Conservation (phyloP, 2,329 filamentous ascomycete genomes). For the Pseudogymnoascus sp. region DNA sequence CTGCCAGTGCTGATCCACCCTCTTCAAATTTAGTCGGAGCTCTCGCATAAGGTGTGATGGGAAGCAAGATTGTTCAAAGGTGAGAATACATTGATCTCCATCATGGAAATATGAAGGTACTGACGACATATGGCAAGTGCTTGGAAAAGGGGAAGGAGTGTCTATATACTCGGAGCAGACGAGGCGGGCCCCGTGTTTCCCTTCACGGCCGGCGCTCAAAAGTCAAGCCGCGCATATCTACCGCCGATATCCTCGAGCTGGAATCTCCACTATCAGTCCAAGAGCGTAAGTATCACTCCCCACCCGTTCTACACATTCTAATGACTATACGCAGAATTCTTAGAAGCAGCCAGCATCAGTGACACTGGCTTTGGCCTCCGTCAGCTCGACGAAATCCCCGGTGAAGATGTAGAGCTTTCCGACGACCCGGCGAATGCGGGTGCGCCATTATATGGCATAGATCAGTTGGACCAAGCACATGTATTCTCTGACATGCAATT, state of each 20-base stretch:
- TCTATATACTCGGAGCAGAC: constrained; percentile 23
- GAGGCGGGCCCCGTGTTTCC: constrained; percentile 23
- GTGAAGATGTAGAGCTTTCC: constrained; percentile 37
- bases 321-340: constrained; percentile 11
- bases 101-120: constrained; percentile 9
- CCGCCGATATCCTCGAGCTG: constrained; percentile 16
- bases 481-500: not conserved
- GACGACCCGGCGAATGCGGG: constrained; percentile 17
- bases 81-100: constrained; percentile 22
- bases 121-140: constrained; percentile 20
- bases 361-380: constrained; percentile 41
- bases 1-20: constrained; percentile 9
- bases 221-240: not conserved
- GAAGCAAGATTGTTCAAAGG: constrained; percentile 35
- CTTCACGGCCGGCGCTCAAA: constrained; percentile 12
- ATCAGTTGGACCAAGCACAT: constrained; percentile 11
- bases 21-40: constrained; percentile 30
- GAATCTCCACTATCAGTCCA: constrained; percentile 16
- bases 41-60: constrained; percentile 41
- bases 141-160: constrained; percentile 24
- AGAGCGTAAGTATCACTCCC: constrained; percentile 15
- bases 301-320: constrained; percentile 16
- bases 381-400: constrained; percentile 36
- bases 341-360: constrained; percentile 29
- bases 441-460: constrained; percentile 3